These are phyloP conservation scores for Cucurbita moschata DNA, from an alignment of 306 rosid genomes.

Conservation along the genomic window DNA sequence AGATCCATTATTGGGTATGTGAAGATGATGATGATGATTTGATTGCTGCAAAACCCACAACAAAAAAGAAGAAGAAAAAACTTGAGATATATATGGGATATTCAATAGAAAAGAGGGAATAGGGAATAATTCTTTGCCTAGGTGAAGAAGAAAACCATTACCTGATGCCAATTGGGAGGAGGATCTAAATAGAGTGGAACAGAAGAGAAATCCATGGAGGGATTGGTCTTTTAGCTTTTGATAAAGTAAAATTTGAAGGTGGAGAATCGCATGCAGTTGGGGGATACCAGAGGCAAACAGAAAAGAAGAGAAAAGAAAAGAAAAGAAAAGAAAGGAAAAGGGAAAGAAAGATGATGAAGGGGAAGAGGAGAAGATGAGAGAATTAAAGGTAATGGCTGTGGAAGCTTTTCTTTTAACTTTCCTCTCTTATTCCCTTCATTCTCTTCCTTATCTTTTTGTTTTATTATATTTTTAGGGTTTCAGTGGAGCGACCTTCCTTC, in stretches of 20 bases:
- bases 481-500: slow-evolving; percentile 70
- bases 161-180: slow-evolving; percentile 98
- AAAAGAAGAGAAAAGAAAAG: slow-evolving; percentile 29
- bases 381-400: slow-evolving; percentile 3
- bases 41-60: slow-evolving; percentile 18
- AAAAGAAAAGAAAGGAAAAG: slow-evolving; percentile 25
- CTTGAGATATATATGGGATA: neutral
- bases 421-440: slow-evolving; percentile 51
- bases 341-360: slow-evolving; percentile 22
- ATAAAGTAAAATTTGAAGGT: slow-evolving; percentile 65
- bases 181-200: slow-evolving; percentile 96
- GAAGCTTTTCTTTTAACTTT: slow-evolving; percentile 73
- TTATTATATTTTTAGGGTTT: slow-evolving; percentile 70
- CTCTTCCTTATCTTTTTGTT: slow-evolving; percentile 71
- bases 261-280: slow-evolving; percentile 76
- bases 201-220: slow-evolving; percentile 89
- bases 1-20: slow-evolving; percentile 15
- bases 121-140: neutral
- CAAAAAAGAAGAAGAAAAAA: neutral
- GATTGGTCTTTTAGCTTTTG: slow-evolving; percentile 36
- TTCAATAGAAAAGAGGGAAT: slow-evolving; percentile 10
- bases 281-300: slow-evolving; percentile 87
- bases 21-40: slow-evolving; percentile 15
- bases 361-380: slow-evolving; percentile 20
- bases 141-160: slow-evolving; percentile 21